These are phyloP conservation scores for Alnus glutinosa DNA, from an alignment of 306 rosid genomes.

Conservation along the genomic window DNA sequence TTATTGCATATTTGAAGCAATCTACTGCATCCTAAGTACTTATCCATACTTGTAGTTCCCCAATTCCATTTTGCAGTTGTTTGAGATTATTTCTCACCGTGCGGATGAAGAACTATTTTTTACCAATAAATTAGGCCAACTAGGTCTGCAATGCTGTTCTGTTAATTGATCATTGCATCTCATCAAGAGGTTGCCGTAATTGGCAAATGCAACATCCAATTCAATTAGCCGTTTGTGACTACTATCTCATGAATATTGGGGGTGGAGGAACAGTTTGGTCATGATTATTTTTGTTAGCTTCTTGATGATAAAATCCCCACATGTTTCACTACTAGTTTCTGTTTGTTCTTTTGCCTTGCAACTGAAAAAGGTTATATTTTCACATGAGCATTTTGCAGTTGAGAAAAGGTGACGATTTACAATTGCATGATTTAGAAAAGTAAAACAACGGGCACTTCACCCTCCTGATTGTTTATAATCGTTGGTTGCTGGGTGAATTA, in stretches of 20 bases:
- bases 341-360: not conserved
- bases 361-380: not conserved
- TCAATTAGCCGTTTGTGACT: slow-evolving; percentile 20
- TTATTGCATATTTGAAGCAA: slow-evolving; percentile 84
- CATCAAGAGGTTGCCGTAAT: slow-evolving; percentile 33
- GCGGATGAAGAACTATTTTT: slow-evolving; percentile 40
- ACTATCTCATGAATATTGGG: not conserved
- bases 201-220: slow-evolving; percentile 41
- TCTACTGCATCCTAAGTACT: slow-evolving; percentile 55
- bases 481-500: too few species aligned
- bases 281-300: slow-evolving; percentile 10
- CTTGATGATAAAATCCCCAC: not conserved
- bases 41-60: slow-evolving; percentile 19
- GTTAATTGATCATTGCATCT: slow-evolving; percentile 32
- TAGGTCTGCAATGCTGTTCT: slow-evolving; percentile 50
- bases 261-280: slow-evolving; percentile 22
- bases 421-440: too few species aligned
- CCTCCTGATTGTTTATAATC: too few species aligned
- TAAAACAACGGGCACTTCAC: too few species aligned
- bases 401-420: too few species aligned
- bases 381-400: too few species aligned
- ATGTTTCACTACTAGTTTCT: not conserved
- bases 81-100: slow-evolving; percentile 32
- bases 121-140: slow-evolving; percentile 51
- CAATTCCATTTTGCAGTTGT: slow-evolving; percentile 42